Evolutionary conservation across 345 rosid genomes (phyloP).

Genomic region (Excoecaria cochinchinensis): DNA sequence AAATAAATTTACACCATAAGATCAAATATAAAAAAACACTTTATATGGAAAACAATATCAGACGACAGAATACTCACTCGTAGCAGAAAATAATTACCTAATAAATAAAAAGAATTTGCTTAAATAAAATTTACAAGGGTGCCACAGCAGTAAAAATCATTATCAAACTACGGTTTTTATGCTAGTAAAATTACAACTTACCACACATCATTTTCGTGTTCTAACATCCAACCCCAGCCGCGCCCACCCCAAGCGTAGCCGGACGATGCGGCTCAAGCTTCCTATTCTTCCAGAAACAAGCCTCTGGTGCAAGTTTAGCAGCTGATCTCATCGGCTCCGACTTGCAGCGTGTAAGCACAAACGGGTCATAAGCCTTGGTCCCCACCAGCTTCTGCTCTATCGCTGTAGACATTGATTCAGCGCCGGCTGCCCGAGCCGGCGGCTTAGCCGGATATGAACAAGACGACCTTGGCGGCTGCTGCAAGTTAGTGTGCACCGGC

Average conservation of each 20-base stretch:
- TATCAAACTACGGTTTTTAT: conserved; percentile 10
- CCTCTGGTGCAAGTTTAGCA: conserved; percentile 61
- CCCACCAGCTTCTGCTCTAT: conserved; percentile 58
- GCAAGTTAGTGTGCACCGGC: conserved; percentile 31
- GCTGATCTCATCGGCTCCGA: conserved; percentile 84
- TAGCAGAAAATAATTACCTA: background rate
- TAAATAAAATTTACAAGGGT: conserved; percentile 26
- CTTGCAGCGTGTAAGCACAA: conserved; percentile 76
- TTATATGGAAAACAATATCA: no score
- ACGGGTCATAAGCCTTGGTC: conserved; percentile 59
- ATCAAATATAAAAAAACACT: no score
- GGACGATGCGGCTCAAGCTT: conserved; percentile 79
- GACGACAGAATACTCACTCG: no score
- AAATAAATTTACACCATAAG: no score
- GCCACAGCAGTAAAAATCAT: background rate
- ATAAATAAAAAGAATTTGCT: background rate
- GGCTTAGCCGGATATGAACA: conserved; percentile 64
- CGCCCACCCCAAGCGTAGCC: conserved; percentile 60
- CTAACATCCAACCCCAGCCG: conserved; percentile 54
- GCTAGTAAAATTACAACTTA: conserved; percentile 14
- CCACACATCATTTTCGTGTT: background rate
- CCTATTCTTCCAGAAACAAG: conserved; percentile 88
- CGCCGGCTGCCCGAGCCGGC: conserved; percentile 21
- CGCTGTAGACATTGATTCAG: conserved; percentile 41
- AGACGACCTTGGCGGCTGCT: conserved; percentile 49